These are phyloP conservation scores for Bathelium albidoporum DNA, from an alignment of 495 filamentous ascomycete species.

Conservation along the genomic window DNA sequence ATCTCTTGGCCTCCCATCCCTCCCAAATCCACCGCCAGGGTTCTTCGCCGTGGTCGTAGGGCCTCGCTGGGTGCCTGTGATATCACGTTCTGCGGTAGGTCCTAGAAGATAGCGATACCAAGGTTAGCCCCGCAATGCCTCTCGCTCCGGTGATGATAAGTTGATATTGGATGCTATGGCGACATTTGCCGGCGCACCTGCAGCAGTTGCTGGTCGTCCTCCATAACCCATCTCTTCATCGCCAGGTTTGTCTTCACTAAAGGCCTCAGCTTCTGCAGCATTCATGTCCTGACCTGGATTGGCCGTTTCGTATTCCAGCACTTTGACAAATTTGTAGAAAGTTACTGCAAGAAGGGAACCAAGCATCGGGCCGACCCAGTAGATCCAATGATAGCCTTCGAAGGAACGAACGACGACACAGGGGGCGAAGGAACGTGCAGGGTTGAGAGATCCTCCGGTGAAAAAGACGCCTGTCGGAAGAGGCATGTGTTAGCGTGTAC, in stretches of 20 bases:
- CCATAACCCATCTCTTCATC: not conserved
- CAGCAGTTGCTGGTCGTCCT: not conserved
- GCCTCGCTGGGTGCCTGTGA: not conserved
- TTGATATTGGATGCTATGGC: not conserved
- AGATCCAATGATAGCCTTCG: conserved; percentile 25
- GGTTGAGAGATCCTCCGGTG: conserved; percentile 28
- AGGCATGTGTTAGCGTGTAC: not conserved
- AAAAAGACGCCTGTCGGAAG: conserved; percentile 36
- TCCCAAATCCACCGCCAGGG: not conserved
- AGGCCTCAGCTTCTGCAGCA: not conserved
- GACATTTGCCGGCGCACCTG: not conserved
- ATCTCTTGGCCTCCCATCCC: not conserved
- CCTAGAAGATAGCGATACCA: not conserved
- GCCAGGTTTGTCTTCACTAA: not conserved
- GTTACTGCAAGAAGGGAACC: conserved; percentile 29
- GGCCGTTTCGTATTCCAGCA: conserved; percentile 62
- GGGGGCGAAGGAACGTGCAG: conserved; percentile 26
- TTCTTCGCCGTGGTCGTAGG: not conserved
- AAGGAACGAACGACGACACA: conserved; percentile 19
- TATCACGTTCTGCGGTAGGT: not conserved
- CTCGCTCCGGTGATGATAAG: conserved; percentile 2
- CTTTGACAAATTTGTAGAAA: conserved; percentile 37
- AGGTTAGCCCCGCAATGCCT: not conserved
- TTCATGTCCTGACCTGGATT: conserved; percentile 62
- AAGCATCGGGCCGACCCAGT: conserved; percentile 28